Evolutionary conservation across 164 flowering plant genomes (phyloP), one percentile per base, ranked within the genome.

Genomic region (Santalum album): DNA sequence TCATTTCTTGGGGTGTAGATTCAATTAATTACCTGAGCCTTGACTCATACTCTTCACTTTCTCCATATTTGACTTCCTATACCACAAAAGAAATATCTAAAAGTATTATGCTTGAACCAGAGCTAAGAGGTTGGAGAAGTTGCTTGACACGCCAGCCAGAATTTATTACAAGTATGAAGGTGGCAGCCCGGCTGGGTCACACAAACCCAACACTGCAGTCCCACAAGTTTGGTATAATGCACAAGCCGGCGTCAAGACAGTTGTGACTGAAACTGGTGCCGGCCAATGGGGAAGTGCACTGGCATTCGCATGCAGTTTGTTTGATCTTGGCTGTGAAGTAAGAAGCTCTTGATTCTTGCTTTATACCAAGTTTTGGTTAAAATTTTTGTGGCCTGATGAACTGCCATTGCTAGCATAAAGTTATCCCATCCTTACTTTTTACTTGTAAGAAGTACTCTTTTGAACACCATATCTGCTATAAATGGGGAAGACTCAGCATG

Each of bases 131-230:
- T 60, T 91, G 75, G 98, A 88, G 78, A 91, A 86, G 65, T 79
- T 86, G 62, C 90, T 91, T 44, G 79, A 65, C 15, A 91, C 98
- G 6, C 98, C 98, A 43, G 98, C 98, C 1, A 82, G 83, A 64
- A 91, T 91, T 20, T 91, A 88, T 69, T 88, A 84, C 76, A 91
- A 91, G 67, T 88, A 91, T 57, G 98, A 91, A 84, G 98, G 98
- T 19, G 84, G 24, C 12, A 91, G 96, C 77, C 98, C 98, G 0
- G 95, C 96, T 45, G 98, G 98, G 20, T 91, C 98, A 11, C 98
- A 91, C 67, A 91, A 91, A 68, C 88, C 98, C 22, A 92, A 92
- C 78, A 75, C 86, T 39, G 82, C 96, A 24, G 86, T 89, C n/a
- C 96, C 98, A 29, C 98, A 92, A 74, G 98, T 64, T 20, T 89